phyloP scores from a whole-genome alignment of 2,329 filamentous ascomycete genomes.

The Colletotrichum kahawae region DNA sequence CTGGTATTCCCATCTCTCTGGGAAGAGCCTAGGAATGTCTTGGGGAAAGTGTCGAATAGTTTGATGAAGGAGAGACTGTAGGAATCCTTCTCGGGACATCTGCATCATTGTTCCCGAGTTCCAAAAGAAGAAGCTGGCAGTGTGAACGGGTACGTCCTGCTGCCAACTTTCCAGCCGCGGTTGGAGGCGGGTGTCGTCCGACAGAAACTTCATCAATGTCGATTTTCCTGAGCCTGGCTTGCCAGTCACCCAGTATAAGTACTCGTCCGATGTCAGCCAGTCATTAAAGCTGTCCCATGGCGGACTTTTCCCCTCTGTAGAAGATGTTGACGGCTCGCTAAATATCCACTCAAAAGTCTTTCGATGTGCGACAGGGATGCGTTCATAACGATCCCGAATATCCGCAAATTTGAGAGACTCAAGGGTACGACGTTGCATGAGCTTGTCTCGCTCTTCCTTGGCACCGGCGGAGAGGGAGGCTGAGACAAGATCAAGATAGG shows the following conservation, averaged over 20 bases:
- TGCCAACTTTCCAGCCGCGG: background rate
- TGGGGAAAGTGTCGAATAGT: background rate
- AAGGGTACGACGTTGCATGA: background rate
- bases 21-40: conserved; percentile 28
- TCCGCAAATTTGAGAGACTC: background rate
- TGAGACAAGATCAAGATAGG: background rate
- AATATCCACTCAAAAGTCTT: background rate
- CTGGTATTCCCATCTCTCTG: background rate
- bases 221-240: background rate
- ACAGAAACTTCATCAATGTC: background rate
- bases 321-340: background rate
- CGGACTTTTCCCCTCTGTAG: background rate
- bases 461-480: background rate
- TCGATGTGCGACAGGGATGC: background rate
- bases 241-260: background rate
- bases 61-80: background rate
- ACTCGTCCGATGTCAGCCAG: background rate
- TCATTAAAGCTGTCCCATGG: background rate
- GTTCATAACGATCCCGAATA: background rate
- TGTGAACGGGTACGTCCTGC: background rate
- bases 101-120: background rate
- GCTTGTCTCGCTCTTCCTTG: background rate
- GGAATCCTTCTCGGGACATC: background rate
- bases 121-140: background rate
- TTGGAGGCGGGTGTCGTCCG: background rate